These are phyloP conservation scores for Penicillium janthinellum DNA, from an alignment of 2,329 filamentous ascomycete genomes.

Conservation along the genomic window DNA sequence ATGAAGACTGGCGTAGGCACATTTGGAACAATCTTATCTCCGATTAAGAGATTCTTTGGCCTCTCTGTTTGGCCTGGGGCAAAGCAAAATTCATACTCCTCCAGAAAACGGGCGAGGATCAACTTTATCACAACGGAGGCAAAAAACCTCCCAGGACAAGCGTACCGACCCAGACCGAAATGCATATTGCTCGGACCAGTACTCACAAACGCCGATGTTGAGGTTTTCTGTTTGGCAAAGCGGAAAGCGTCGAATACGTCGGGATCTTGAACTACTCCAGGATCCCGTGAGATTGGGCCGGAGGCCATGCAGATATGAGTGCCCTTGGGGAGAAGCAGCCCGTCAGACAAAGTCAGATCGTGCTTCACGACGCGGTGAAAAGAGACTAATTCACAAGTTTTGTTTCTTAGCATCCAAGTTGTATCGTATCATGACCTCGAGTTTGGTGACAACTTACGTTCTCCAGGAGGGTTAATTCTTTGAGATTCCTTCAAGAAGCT, in stretches of 20 bases:
- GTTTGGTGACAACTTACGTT: background rate
- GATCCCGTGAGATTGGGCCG: background rate
- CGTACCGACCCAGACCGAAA: background rate
- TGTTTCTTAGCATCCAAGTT: background rate
- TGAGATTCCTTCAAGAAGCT: background rate
- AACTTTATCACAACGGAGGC: background rate
- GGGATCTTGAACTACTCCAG: background rate
- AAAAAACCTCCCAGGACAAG: background rate
- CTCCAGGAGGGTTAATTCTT: background rate
- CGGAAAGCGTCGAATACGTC: background rate
- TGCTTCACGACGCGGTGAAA: background rate
- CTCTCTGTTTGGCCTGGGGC: background rate
- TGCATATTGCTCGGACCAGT: background rate
- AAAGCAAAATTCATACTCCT: background rate
- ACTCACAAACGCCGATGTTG: background rate
- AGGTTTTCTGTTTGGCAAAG: background rate
- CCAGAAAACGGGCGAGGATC: background rate
- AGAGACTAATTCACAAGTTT: background rate
- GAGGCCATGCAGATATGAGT: background rate
- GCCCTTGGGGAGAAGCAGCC: background rate
- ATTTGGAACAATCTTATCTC: background rate
- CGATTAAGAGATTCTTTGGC: background rate
- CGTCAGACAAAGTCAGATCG: background rate
- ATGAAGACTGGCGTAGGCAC: background rate
- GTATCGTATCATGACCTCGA: background rate